A percentile compares a stretch with the other conserved stretches of the same genome.
These are phyloP conservation scores for Trametes sp. DNA, from an alignment of 1,284 basidiomycete genomes.

Conservation along the genomic window DNA sequence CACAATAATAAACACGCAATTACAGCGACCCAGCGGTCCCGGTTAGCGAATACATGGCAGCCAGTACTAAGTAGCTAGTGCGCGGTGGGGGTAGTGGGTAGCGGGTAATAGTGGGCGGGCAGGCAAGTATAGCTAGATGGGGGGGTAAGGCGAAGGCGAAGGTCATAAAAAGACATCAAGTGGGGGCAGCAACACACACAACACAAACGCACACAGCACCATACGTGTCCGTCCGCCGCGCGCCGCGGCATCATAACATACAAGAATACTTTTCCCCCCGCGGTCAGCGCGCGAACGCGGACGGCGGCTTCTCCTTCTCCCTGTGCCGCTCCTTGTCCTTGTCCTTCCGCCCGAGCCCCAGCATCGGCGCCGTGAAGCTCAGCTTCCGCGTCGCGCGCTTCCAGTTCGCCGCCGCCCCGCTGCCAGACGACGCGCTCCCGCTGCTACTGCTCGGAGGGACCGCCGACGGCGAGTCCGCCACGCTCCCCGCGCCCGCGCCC, in stretches of 20 bases:
- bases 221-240: background rate
- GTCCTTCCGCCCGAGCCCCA: constrained; percentile 58
- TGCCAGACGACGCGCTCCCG: constrained; percentile 5
- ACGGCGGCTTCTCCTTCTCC: constrained; percentile 16
- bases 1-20: background rate
- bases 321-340: constrained; percentile 15
- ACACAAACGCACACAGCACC: background rate
- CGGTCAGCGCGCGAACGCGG: constrained; percentile 22
- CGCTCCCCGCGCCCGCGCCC: constrained; percentile 21
- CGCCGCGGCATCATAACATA: background rate
- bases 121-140: background rate
- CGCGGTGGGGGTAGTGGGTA: background rate
- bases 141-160: constrained; percentile 12
- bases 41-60: constrained; percentile 2
- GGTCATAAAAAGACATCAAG: constrained; percentile 23
- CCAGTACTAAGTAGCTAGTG: background rate
- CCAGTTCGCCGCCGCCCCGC: constrained; percentile 19
- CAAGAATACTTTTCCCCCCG: background rate
- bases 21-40: background rate
- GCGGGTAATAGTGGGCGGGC: background rate
- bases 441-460: constrained; percentile 16
- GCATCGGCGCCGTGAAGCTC: constrained; percentile 69
- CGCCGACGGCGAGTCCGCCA: constrained; percentile 32
- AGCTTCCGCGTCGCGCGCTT: constrained; percentile 69
- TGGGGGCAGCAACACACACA: background rate